These are phyloP conservation scores for Trametes sanguinea DNA, from an alignment of 768 basidiomycete species.

Conservation along the genomic window DNA sequence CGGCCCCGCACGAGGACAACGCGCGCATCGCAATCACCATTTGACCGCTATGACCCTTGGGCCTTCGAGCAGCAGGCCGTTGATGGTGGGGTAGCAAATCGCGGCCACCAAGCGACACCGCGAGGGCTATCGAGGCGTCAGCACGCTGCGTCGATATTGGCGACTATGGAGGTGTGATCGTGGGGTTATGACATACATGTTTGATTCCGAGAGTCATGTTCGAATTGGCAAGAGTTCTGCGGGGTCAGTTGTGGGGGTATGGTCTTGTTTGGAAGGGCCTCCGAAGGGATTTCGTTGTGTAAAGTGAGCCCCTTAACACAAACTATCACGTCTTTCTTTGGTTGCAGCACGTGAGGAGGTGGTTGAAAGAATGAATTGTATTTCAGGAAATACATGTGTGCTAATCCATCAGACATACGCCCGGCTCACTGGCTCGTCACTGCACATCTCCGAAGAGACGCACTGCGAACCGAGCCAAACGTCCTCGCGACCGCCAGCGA, in stretches of 20 bases:
- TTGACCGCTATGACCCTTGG: not conserved
- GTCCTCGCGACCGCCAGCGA: constrained; percentile 35
- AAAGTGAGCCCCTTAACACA: no score
- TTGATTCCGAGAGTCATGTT: no score
- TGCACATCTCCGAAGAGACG: constrained; percentile 28
- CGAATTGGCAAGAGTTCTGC: no score
- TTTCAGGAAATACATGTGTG: not conserved
- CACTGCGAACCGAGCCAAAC: constrained; percentile 32
- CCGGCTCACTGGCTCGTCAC: constrained; percentile 38
- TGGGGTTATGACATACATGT: no score
- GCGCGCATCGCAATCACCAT: not conserved
- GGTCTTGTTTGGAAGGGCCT: no score
- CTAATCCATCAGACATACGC: constrained; percentile 44
- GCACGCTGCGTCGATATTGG: not conserved
- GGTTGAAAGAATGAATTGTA: no score
- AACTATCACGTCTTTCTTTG: no score
- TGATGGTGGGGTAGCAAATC: not conserved
- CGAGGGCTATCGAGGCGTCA: not conserved
- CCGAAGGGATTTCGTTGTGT: no score
- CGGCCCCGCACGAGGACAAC: no score
- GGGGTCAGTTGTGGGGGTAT: no score
- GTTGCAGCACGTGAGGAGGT: no score
- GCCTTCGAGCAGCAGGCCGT: not conserved
- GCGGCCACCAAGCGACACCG: constrained; percentile 1
- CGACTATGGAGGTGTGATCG: not conserved